Evolutionary conservation across 2,329 filamentous ascomycete species (phyloP).

Genomic region (Pseudogymnoascus sp.): DNA sequence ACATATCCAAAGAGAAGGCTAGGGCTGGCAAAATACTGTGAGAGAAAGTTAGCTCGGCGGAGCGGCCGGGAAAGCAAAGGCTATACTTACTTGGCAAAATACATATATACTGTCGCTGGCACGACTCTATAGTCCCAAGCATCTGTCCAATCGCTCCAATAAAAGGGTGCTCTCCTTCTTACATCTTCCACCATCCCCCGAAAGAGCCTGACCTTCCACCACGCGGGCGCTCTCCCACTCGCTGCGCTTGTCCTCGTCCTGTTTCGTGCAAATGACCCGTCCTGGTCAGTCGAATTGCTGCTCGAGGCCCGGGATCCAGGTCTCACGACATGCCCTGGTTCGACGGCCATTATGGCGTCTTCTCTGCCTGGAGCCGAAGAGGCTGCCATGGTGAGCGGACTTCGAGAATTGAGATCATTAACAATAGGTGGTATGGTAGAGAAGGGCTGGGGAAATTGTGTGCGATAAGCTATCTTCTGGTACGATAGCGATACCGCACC

Average conservation of each 20-base stretch:
- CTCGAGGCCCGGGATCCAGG: background rate
- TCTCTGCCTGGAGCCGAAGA: background rate
- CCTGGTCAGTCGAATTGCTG: background rate
- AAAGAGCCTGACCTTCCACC: conserved; percentile 73
- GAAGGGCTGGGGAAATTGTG: background rate
- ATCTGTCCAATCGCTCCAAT: conserved; percentile 76
- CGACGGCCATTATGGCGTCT: background rate
- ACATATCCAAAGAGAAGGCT: conserved; percentile 90
- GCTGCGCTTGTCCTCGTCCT: background rate
- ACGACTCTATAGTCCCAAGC: conserved; percentile 88
- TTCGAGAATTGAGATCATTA: background rate
- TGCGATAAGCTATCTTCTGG: background rate
- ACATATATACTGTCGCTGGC: conserved; percentile 86
- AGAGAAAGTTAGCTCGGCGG: conserved; percentile 17
- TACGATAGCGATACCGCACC: background rate
- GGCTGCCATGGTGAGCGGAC: background rate
- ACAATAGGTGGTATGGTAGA: background rate
- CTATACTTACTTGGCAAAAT: conserved; percentile 74
- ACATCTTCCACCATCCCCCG: conserved; percentile 76
- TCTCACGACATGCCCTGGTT: background rate
- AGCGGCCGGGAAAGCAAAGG: conserved; percentile 8
- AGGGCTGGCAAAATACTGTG: conserved; percentile 75
- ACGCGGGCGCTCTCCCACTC: conserved; percentile 31
- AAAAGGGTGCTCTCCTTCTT: conserved; percentile 67
- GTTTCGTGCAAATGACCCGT: background rate